Base-by-base conservation (phyloP, 2,329 filamentous ascomycete genomes). In the Calonectria pauciramosa region DNA sequence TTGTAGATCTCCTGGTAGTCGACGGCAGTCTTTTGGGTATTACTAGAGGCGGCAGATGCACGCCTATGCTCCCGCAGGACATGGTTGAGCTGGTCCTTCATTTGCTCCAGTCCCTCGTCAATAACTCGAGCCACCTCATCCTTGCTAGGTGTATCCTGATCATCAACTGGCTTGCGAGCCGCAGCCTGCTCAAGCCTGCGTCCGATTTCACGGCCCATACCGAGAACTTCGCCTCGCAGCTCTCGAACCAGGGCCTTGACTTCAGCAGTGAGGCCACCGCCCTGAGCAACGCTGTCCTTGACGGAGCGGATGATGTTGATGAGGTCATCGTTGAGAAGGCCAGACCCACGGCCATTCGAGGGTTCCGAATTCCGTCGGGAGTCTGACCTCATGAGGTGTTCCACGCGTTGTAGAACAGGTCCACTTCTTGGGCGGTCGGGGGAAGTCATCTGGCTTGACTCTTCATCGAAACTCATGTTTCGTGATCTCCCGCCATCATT, bases 161-260 rank as follows among this genome's bases (percentile, higher is more conserved):
- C 88, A 47, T 86, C 87, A 32, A 87, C 84, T 18, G 84, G 82
- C 66, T 89, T 86, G 59, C 82, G 84, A 34, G 86, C 88, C 13
- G 92, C 90, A 75, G 95, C 92, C 75, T 97, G 95, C n/a, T 81
- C 80, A 3, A 99, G 90, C 78, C 96, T 94, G 71, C 95, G 93
- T 51, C 94, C 96, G 63, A 99, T 92, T 78, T 98, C 96, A 71
- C 96, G 91, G 5, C 96, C 96, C 96, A 98, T 98, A 4, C 96
- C 96, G 6, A 98, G 89, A 11, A 99, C 96, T 83, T 99, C 96
- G 3, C 96, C 96, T 28, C 96, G 93, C 44, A 99, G 89, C 81
- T 98, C 96, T 30, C 96, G 93, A 11, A 98, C 94, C 11, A 98
- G 89, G 5, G 95, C 93, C 85, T 99, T 99, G 77, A 98, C 95